These are phyloP conservation scores for Elongisporangium undulatum DNA, from an alignment of 352 stramenopile species.

Conservation along the genomic window DNA sequence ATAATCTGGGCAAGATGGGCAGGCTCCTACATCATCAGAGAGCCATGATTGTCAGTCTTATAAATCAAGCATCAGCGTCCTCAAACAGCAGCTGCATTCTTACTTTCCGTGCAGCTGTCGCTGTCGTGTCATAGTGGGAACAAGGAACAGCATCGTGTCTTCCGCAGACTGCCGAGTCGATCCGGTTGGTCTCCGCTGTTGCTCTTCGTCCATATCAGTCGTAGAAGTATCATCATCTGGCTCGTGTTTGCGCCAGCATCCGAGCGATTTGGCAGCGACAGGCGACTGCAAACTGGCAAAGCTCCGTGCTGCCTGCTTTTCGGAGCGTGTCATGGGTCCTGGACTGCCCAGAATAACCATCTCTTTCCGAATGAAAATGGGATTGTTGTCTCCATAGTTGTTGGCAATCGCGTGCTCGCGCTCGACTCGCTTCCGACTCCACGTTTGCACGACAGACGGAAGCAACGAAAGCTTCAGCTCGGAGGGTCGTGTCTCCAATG, in stretches of 20 bases:
- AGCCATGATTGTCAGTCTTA: neutral
- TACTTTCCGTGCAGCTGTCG: slow-evolving; percentile 42
- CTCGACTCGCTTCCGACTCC: slow-evolving; percentile 1
- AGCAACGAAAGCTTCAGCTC: slow-evolving; percentile 3
- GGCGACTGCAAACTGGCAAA: slow-evolving; percentile 28
- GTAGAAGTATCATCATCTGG: neutral
- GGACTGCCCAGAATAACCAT: too few relatives aligned
- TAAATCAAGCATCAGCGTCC: neutral
- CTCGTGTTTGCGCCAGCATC: slow-evolving; percentile 2
- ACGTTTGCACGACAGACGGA: slow-evolving; percentile 15
- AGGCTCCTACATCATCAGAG: neutral
- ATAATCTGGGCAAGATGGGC: neutral
- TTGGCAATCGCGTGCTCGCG: slow-evolving; percentile 9
- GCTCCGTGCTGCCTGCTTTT: slow-evolving; percentile 22
- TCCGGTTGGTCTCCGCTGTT: neutral
- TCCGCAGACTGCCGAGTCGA: slow-evolving; percentile 1
- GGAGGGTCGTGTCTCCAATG: neutral
- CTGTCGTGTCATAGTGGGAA: slow-evolving; percentile 34
- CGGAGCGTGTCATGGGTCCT: slow-evolving; percentile 17
- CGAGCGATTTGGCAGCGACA: slow-evolving; percentile 23
- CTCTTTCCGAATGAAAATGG: neutral
- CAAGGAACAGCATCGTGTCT: slow-evolving; percentile 26
- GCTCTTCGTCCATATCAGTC: neutral
- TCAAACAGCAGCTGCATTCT: neutral
- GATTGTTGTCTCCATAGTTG: slow-evolving; percentile 2